Percentiles rank a stretch among this genome's conserved stretches.
Conservation (phyloP, 768 basidiomycete genomes). For the Vararia minispora region DNA sequence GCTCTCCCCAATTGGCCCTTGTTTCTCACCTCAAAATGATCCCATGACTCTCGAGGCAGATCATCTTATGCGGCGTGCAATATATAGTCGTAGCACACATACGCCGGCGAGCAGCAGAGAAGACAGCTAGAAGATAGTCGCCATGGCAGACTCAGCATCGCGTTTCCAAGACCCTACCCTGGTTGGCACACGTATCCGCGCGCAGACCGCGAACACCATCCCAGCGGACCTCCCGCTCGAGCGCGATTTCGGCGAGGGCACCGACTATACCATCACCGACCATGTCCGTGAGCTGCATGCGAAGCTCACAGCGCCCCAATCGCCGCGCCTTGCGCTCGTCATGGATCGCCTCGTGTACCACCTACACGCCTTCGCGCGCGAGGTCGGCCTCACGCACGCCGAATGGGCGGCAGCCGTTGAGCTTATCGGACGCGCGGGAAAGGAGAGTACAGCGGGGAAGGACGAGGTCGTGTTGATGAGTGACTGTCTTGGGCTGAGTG, state of each 20-base stretch:
- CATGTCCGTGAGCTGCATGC: constrained; percentile 22
- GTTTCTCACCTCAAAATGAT: too few species aligned
- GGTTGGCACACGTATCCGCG: constrained; percentile 24
- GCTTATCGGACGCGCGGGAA: constrained; percentile 27
- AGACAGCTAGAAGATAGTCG: too few species aligned
- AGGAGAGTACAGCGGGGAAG: constrained; percentile 26
- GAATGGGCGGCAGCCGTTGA: constrained; percentile 27
- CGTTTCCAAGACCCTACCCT: constrained; percentile 23
- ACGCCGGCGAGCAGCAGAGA: too few species aligned
- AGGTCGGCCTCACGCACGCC: constrained; percentile 25
- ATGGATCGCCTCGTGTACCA: constrained; percentile 23
- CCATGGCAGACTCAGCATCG: constrained; percentile 21
- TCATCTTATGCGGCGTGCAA: too few species aligned
- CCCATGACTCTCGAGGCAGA: too few species aligned
- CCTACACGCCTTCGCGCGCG: constrained; percentile 27
- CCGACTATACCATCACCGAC: constrained; percentile 25
- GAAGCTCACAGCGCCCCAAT: constrained; percentile 19
- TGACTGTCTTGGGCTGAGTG: constrained; percentile 27
- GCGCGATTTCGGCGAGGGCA: constrained; percentile 22
- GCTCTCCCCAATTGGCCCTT: too few species aligned
- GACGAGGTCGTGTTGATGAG: constrained; percentile 31
- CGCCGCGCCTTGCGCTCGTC: constrained; percentile 21
- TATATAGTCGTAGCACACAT: too few species aligned
- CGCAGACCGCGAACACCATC: constrained; percentile 23
- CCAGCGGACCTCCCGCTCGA: constrained; percentile 23